Base-by-base conservation (phyloP, 2,329 filamentous ascomycete species). In the Botrytis squamosa region DNA sequence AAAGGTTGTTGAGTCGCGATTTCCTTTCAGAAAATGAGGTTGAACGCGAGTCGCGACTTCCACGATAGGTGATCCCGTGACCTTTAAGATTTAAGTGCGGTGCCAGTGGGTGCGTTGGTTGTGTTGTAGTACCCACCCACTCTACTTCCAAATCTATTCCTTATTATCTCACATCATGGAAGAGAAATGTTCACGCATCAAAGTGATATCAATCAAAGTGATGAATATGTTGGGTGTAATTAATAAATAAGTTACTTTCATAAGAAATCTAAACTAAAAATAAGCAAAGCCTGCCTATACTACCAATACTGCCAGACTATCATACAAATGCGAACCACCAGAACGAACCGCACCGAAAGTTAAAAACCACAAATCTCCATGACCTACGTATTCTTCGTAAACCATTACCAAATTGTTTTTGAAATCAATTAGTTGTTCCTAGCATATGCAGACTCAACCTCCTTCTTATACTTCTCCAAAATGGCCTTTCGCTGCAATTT, bases 401-500 rank as follows among this genome's bases (percentile, higher is more conserved):
- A 40, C 64, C 64, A 73, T 63, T n/a, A 25, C 57, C 29, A 49
- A 42, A 20, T 20, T 22, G 8, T 8, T n/a, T 6, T 68, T 22
- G 8, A 40, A 68, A 29, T 49, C n/a, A 29, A 20, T 66, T 74
- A 78, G 46, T 70, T 74, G 64, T 77, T 79, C 42, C 72, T 75
- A 3, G 77, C 73, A 74, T 81, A 81, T 22, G 78, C 78, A 44
- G 73, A 77, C 71, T 88, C 84, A 57, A 93, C 87, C 73, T 92
- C 86, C 76, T 86, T 86, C 82, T 88, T 83, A 83, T 88, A 92
- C 78, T 87, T 88, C 59, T 86, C 82, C 69, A 91, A 82, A 74
- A 93, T 91, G 78, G 87, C 88, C 84, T 88, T 91, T 78, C 91
- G 87, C 84, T 93, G 91, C 68, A 93, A 85, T 80, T 93, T 93